Percentiles rank a stretch among this genome's conserved stretches.
Conservation (phyloP, 2,329 filamentous ascomycete genomes). For the Beauveria scarabaeidicola region DNA sequence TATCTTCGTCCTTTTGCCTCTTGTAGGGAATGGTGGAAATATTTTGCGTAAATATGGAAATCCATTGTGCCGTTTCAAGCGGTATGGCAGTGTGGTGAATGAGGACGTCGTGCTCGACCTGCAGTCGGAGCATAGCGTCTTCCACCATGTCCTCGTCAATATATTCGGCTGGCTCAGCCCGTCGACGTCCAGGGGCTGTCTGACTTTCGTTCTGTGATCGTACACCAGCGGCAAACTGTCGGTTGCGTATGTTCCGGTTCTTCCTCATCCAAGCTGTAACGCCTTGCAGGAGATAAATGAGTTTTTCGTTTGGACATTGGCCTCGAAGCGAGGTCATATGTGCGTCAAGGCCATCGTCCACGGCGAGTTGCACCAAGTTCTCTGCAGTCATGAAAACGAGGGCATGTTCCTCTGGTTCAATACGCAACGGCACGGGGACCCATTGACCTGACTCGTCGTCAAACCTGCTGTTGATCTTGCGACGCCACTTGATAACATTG, state of each 20-base stretch:
- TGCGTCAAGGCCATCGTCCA: constrained; percentile 43
- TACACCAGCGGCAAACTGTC: constrained; percentile 58
- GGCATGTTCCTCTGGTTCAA: constrained; percentile 51
- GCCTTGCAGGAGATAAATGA: constrained; percentile 68
- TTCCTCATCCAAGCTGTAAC: constrained; percentile 58
- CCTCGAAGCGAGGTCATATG: constrained; percentile 49
- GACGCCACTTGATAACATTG: constrained; percentile 57
- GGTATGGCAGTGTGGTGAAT: constrained; percentile 59
- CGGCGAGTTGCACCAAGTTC: constrained; percentile 56
- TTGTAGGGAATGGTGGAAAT: constrained; percentile 69
- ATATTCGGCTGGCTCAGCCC: constrained; percentile 32
- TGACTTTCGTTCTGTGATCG: constrained; percentile 29
- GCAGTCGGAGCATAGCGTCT: constrained; percentile 60
- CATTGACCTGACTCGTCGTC: constrained; percentile 54
- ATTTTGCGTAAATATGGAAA: constrained; percentile 67
- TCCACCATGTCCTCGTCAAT: constrained; percentile 63
- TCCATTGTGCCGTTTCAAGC: constrained; percentile 63
- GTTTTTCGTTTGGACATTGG: constrained; percentile 41
- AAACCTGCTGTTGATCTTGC: constrained; percentile 56
- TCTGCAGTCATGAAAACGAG: constrained; percentile 54
- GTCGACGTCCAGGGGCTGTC: constrained; percentile 28
- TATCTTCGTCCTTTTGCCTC: constrained; percentile 39
- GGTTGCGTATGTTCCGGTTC: constrained; percentile 58
- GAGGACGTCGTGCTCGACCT: constrained; percentile 56
- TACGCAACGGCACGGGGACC: constrained; percentile 49